Conservation (phyloP, 2,329 filamentous ascomycete species). For the Eutypa lata region DNA sequence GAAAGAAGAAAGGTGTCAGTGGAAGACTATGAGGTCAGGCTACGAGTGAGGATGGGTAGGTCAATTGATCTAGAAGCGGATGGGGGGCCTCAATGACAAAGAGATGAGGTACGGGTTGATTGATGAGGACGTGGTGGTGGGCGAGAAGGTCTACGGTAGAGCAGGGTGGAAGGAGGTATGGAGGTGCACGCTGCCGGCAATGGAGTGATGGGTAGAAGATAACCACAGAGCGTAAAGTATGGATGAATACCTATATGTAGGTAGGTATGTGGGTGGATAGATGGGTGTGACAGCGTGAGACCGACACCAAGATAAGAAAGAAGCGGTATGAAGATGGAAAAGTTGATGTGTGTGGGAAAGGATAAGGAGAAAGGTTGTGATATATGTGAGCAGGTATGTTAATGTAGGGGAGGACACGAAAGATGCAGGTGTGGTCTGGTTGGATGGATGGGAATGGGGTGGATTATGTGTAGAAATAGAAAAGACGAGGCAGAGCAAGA, state of each 20-base stretch:
- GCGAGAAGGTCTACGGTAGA: not conserved
- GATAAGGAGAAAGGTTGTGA: slow-evolving; percentile 3
- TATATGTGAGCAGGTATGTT: not conserved
- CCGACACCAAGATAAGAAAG: slow-evolving; percentile 6
- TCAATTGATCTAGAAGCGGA: slow-evolving; percentile 20
- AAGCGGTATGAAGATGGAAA: slow-evolving; percentile 25
- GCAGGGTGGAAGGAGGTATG: slow-evolving; percentile 1
- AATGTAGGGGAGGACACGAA: slow-evolving; percentile 7
- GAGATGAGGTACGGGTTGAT: not conserved
- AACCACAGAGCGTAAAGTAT: not conserved
- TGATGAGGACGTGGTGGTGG: slow-evolving; percentile 4
- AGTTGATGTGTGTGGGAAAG: slow-evolving; percentile 21
- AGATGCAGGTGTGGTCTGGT: slow-evolving; percentile 11
- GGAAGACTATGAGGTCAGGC: slow-evolving; percentile 6
- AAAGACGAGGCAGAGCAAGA: slow-evolving; percentile 20
- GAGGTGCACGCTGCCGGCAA: too few species aligned
- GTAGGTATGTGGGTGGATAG: not conserved
- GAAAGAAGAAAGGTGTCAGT: slow-evolving; percentile 1
- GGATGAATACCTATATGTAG: slow-evolving; percentile 6
- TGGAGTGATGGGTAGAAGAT: too few species aligned
- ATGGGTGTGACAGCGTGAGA: not conserved
- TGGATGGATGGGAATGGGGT: slow-evolving; percentile 6
- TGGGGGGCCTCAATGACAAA: not conserved
- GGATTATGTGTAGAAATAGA: slow-evolving; percentile 18
- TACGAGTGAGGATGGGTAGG: slow-evolving; percentile 6